phyloP scores from a whole-genome alignment of 345 rosid species.

The Balakata baccata region DNA sequence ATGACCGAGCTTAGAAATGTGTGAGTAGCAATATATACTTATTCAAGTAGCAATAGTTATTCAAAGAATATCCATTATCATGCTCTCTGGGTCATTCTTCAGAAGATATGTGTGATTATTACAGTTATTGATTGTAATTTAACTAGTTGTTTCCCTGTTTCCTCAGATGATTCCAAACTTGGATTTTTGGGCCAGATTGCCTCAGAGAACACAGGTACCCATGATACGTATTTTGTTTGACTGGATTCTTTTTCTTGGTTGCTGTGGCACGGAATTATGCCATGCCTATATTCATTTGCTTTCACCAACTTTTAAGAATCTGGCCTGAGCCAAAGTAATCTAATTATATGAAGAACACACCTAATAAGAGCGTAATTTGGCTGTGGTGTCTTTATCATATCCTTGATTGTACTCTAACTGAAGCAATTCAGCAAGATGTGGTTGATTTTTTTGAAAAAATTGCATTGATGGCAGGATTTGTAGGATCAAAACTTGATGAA shows the following conservation, averaged over 20 bases:
- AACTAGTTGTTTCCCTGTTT: constrained; percentile 11
- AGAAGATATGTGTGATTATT: background rate
- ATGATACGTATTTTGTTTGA: background rate
- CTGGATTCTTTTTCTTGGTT: background rate
- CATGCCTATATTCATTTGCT: background rate
- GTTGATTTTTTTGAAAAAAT: background rate
- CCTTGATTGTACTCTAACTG: background rate
- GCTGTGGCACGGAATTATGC: background rate
- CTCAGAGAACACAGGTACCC: constrained; percentile 69
- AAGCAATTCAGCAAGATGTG: background rate
- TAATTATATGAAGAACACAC: background rate
- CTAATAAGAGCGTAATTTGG: background rate
- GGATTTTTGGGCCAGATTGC: constrained; percentile 76
- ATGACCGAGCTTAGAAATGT: background rate
- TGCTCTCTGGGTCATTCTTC: background rate
- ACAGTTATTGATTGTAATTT: background rate
- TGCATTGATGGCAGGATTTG: background rate
- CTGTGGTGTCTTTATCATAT: background rate
- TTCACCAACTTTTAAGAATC: background rate
- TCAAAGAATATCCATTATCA: background rate
- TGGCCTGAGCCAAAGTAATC: background rate
- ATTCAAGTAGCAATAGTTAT: too few relatives aligned
- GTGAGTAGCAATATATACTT: background rate
- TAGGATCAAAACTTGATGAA: background rate
- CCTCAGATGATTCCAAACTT: constrained; percentile 73